Conservation (phyloP, 1,284 basidiomycete genomes). For the Cryptococcus sp. region DNA sequence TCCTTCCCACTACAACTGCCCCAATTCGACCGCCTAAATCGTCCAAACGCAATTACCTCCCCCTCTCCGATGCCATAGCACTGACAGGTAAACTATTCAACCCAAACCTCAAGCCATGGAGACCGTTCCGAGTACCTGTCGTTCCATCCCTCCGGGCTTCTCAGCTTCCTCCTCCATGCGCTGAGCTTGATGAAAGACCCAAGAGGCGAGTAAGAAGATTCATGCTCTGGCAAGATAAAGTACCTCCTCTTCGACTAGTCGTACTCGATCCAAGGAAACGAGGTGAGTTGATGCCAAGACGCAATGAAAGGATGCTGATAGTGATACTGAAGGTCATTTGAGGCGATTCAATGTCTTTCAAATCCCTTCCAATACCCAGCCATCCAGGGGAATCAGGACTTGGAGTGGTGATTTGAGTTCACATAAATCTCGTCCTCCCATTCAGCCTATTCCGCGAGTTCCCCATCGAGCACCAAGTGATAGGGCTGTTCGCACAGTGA, state of each 20-base stretch:
- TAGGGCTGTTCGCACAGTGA: neutral
- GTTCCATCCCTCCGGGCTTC: slow-evolving; percentile 14
- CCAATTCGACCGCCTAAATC: too few relatives aligned
- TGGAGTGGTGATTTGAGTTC: neutral
- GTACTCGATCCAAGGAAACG: slow-evolving; percentile 27
- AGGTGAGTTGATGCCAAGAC: slow-evolving; percentile 6
- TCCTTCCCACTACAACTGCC: too few relatives aligned
- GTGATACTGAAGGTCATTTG: slow-evolving; percentile 13
- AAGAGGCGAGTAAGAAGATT: slow-evolving; percentile 20
- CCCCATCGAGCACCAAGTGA: neutral
- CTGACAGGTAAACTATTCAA: neutral
- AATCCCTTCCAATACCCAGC: slow-evolving; percentile 6
- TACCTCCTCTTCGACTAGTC: slow-evolving; percentile 12
- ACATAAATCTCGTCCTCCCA: neutral
- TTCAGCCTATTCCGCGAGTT: neutral
- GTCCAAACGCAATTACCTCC: neutral
- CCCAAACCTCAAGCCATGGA: slow-evolving; percentile 9
- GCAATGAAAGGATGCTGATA: neutral
- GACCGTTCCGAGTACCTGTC: slow-evolving; percentile 5
- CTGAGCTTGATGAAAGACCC: slow-evolving; percentile 27
- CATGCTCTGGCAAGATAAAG: slow-evolving; percentile 21
- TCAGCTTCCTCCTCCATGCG: slow-evolving; percentile 21
- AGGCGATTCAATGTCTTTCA: slow-evolving; percentile 25
- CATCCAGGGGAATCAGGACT: neutral
- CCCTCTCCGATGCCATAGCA: neutral